Base-by-base conservation (phyloP, 371 early-diverging fungal genomes). In the Vairimorpha ceranae region DNA sequence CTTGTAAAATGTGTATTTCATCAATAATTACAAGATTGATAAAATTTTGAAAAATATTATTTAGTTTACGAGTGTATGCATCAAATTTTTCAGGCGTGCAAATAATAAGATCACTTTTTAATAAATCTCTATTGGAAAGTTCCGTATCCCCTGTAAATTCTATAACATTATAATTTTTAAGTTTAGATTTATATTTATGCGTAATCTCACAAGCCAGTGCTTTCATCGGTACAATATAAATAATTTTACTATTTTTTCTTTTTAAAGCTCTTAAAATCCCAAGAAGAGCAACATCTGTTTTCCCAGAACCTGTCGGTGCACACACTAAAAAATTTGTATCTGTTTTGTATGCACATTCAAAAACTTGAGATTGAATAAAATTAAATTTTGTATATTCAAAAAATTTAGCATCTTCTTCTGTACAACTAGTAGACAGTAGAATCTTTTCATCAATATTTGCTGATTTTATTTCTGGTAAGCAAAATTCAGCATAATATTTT, bases 51-150 rank as follows among this genome's bases (percentile, higher is more conserved):
- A 84, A 74, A 8, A 77, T 52, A 67, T 54, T 65, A 45, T 59
- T 35, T 7, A 90, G 90, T 82, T 93, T 94, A 77, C 97, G 89
- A 29, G 98, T 97, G 59, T 93, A 89, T 30, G 96, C 89, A 84
- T 99, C 99, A 93, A 96, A 97, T 83, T 98, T 99, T 83, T 99
- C 99, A 8, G 99, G 99, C 0, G 99, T 99, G 2, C 95, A 95
- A 27, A 99, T 90, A 75, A 99, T 92, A 77, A 99, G 89, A 77
- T 94, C 91, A 0, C 94, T 91, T 56, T 91, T 91, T 15, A 90
- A 86, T 56, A 96, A 90, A 80, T 95, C 93, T 77, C 89, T 89
- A 82, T 90, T 90, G 27, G 93, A 92, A 71, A 95, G 82, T 78
- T 95, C 93, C 2, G 91, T 89, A 85, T 97, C 97, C 79, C 97